phyloP scores from a whole-genome alignment of 129 eudicot genomes.

The Heracleum sosnowskyi region DNA sequence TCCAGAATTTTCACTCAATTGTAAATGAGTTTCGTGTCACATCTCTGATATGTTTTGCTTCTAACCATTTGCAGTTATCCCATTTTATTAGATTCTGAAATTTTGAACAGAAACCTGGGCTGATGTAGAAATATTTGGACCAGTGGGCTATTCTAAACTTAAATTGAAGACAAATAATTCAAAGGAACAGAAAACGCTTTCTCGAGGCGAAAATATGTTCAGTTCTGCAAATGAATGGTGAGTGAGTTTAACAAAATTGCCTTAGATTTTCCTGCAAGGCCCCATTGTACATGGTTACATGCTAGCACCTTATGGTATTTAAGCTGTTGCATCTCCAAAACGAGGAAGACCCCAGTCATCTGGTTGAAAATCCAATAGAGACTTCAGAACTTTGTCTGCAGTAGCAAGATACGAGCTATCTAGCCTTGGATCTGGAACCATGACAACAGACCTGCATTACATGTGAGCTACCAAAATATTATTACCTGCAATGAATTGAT shows the following conservation, averaged over 20 bases:
- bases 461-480: neutral
- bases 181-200: too few species aligned
- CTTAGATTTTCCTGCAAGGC: neutral
- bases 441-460: constrained; percentile 65
- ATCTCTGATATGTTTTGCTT: too few species aligned
- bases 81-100: too few species aligned
- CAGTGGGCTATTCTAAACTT: neutral
- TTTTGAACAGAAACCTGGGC: neutral
- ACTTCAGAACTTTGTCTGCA: constrained; percentile 74
- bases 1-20: too few species aligned
- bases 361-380: constrained; percentile 76
- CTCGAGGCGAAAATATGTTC: too few species aligned
- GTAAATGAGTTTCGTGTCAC: too few species aligned
- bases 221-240: neutral
- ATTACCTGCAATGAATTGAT: neutral
- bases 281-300: neutral
- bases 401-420: constrained; percentile 58
- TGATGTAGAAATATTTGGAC: neutral
- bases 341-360: constrained; percentile 85
- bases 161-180: neutral
- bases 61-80: too few species aligned
- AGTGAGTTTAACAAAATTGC: neutral
- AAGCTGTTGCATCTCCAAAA: constrained; percentile 32
- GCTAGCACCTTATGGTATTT: neutral
- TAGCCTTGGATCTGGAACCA: constrained; percentile 98